Evolutionary conservation across 257 asterid species (phyloP).

Genomic region (Anisodus tanguticus): DNA sequence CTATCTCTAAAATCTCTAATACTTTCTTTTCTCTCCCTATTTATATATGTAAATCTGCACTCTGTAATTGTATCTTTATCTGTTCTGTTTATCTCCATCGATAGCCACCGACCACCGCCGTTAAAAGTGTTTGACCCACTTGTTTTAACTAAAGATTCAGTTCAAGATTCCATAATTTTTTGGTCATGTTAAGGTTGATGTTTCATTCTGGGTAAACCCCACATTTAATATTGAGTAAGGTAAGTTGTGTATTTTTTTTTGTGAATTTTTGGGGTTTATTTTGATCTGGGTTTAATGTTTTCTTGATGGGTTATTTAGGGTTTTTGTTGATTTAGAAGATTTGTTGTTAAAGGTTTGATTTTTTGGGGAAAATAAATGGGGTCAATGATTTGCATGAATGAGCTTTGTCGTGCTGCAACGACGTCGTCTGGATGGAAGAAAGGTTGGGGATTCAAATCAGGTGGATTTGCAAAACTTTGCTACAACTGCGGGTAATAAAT

Average conservation of each 20-base stretch:
- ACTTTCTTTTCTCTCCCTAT: constrained; percentile 37
- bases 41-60: background rate
- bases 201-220: constrained; percentile 45
- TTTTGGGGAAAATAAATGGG: constrained; percentile 59
- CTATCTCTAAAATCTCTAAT: constrained; percentile 34
- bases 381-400: constrained; percentile 88
- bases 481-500: constrained; percentile 86
- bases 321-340: constrained; percentile 27
- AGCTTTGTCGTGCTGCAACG: constrained; percentile 69
- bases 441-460: constrained; percentile 96
- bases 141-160: constrained; percentile 42
- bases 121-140: constrained; percentile 19
- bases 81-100: constrained; percentile 31
- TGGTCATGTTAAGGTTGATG: constrained; percentile 35
- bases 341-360: constrained; percentile 45
- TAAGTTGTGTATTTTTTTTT: constrained; percentile 35
- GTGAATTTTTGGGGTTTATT: constrained; percentile 1
- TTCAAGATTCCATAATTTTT: constrained; percentile 36
- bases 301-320: constrained; percentile 54
- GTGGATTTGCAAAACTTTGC: constrained; percentile 86
- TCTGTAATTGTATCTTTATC: constrained; percentile 31
- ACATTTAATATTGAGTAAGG: constrained; percentile 51
- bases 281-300: constrained; percentile 59
- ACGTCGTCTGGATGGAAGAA: constrained; percentile 84
- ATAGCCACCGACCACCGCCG: constrained; percentile 50